phyloP scores from a whole-genome alignment of 1,284 basidiomycete species.

The Cutaneotrichosporon arboriforme region DNA sequence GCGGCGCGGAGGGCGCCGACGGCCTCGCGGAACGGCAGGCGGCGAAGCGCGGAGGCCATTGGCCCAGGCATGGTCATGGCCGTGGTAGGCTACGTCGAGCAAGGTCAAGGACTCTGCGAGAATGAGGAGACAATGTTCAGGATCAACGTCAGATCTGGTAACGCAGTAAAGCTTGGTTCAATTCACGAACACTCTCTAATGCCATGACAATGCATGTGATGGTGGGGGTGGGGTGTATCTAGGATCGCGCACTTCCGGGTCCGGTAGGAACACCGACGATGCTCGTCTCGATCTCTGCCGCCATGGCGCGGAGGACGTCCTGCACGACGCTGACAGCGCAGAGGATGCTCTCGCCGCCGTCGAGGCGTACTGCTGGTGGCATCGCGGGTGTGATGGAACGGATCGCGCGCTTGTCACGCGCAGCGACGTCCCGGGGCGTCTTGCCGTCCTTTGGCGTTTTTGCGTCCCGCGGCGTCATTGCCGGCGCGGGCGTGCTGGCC shows the following conservation, averaged over 20 bases:
- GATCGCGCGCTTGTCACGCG: background rate
- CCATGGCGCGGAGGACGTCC: slow-evolving; percentile 17
- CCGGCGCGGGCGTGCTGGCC: slow-evolving; percentile 1
- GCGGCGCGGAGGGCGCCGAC: slow-evolving; percentile 22
- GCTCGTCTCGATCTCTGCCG: slow-evolving; percentile 14
- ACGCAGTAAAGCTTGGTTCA: no score
- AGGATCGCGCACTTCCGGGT: background rate
- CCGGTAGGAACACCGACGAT: slow-evolving; percentile 4
- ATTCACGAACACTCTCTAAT: background rate
- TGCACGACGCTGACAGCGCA: slow-evolving; percentile 10
- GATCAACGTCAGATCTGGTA: no score
- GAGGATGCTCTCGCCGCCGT: slow-evolving; percentile 10
- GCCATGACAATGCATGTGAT: slow-evolving; percentile 8
- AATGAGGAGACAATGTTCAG: no score
- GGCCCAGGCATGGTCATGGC: slow-evolving; percentile 1
- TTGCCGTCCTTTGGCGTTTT: background rate
- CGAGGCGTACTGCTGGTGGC: slow-evolving; percentile 13
- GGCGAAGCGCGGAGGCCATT: slow-evolving; percentile 4
- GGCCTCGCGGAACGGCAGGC: slow-evolving; percentile 27
- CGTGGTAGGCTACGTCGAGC: no score
- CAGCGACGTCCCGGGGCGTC: background rate
- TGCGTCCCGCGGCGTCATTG: slow-evolving; percentile 6
- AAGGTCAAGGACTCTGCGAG: no score
- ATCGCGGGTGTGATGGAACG: background rate
- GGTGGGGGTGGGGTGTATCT: background rate